phyloP scores from a whole-genome alignment of 176 grass and related monocot species.

The Ananas comosus region DNA sequence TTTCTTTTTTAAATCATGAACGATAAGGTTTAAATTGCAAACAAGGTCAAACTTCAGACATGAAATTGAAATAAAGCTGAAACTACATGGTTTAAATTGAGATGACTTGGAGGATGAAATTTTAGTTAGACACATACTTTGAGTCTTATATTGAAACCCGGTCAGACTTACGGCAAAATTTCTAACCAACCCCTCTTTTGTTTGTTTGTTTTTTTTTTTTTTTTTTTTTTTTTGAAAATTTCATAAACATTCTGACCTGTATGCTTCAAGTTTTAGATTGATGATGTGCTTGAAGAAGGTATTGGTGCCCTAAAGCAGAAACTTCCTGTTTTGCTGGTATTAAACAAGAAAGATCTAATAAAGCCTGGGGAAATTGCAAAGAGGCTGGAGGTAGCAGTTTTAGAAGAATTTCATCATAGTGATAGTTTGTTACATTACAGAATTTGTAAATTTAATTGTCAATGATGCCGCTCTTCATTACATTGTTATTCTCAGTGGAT shows the following conservation, averaged over 20 bases:
- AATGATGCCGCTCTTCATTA: background rate
- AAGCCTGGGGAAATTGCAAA: slow-evolving; percentile 97
- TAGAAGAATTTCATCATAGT: background rate
- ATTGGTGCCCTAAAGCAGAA: slow-evolving; percentile 38
- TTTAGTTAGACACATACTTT: no score
- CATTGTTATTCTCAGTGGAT: no score
- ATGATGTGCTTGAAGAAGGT: slow-evolving; percentile 73
- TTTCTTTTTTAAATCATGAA: no score
- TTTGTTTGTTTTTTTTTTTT: no score
- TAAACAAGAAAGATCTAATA: slow-evolving; percentile 96
- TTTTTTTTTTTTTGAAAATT: slow-evolving; percentile 6
- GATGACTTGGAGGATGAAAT: no score
- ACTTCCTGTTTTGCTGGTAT: slow-evolving; percentile 55
- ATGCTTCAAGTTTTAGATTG: slow-evolving; percentile 36
- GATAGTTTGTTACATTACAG: slow-evolving; percentile 2
- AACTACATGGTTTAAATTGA: no score
- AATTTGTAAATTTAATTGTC: slow-evolving; percentile 3
- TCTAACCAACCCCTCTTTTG: no score
- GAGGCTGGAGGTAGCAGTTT: slow-evolving; percentile 51
- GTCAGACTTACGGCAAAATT: no score
- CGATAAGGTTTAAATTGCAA: no score
- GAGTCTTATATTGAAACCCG: no score
- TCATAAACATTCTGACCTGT: slow-evolving; percentile 2
- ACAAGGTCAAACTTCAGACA: no score
- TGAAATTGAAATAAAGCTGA: background rate